Percentiles rank a stretch among this genome's conserved stretches.
These are phyloP conservation scores for Paracorniculantispora psalliotae DNA, from an alignment of 2,329 filamentous ascomycete species.

Conservation along the genomic window DNA sequence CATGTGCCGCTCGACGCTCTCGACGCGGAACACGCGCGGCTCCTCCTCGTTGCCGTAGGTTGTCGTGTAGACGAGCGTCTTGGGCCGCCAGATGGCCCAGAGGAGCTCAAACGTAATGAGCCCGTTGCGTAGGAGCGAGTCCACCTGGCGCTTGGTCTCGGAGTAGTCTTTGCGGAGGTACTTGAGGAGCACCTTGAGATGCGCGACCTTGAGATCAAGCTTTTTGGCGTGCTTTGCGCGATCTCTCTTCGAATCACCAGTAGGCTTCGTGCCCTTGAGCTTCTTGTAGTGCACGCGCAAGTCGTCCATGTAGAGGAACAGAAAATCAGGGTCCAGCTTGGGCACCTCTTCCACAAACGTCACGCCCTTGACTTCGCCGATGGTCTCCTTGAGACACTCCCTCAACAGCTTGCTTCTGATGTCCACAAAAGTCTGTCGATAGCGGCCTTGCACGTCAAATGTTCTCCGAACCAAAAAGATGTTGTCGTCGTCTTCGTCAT, in stretches of 20 bases:
- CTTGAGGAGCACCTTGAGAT: conserved; percentile 67
- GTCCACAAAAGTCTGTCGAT: conserved; percentile 66
- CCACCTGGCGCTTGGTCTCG: conserved; percentile 69
- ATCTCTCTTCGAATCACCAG: conserved; percentile 46
- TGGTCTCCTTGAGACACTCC: conserved; percentile 48
- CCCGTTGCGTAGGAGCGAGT: conserved; percentile 74
- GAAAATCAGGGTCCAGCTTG: conserved; percentile 63
- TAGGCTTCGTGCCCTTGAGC: conserved; percentile 53
- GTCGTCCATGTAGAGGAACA: conserved; percentile 73
- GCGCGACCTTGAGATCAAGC: conserved; percentile 52
- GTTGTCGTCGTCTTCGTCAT: conserved; percentile 67
- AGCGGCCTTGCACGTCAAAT: conserved; percentile 83
- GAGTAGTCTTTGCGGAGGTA: conserved; percentile 81
- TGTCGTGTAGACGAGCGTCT: conserved; percentile 70
- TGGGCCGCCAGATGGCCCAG: conserved; percentile 86
- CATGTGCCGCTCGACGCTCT: conserved; percentile 65
- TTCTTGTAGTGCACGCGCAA: conserved; percentile 60
- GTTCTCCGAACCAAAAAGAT: conserved; percentile 77
- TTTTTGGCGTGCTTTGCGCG: conserved; percentile 58
- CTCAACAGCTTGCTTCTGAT: conserved; percentile 79
- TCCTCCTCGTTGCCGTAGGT: conserved; percentile 75
- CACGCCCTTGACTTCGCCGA: conserved; percentile 44
- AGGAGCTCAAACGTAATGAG: conserved; percentile 84
- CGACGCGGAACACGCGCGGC: conserved; percentile 77
- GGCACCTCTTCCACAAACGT: conserved; percentile 78